A percentile compares a stretch with the other conserved stretches of the same genome.
phyloP scores from a whole-genome alignment of 176 grass and related monocot genomes.

The Microstegium vimineum region DNA sequence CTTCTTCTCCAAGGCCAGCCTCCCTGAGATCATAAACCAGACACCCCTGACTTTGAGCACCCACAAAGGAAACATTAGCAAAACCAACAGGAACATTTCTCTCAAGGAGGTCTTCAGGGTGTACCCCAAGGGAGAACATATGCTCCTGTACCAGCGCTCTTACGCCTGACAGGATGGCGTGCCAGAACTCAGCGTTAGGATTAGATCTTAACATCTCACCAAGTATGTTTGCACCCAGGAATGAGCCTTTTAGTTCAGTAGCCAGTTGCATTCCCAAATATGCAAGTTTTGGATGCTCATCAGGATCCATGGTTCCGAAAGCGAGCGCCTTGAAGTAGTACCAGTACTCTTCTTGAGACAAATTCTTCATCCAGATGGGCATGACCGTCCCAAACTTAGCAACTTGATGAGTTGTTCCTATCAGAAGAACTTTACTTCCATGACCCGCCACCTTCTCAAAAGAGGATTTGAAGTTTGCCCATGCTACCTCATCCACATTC shows the following conservation, averaged over 20 bases:
- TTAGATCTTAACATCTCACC: conserved; percentile 33
- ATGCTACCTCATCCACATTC: conserved; percentile 7
- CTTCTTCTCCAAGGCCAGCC: background rate
- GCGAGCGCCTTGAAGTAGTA: conserved; percentile 40
- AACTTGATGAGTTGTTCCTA: background rate
- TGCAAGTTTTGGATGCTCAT: conserved; percentile 21
- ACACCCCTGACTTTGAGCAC: background rate
- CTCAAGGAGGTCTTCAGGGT: conserved; percentile 19
- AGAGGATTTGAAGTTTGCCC: conserved; percentile 18
- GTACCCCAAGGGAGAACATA: background rate
- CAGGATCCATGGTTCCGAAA: conserved; percentile 38
- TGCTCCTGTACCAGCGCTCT: background rate
- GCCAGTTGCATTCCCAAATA: conserved; percentile 34
- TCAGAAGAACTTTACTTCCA: conserved; percentile 30
- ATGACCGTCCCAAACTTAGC: background rate
- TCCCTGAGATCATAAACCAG: conserved; percentile 27
- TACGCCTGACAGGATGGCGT: background rate
- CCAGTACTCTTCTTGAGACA: conserved; percentile 39
- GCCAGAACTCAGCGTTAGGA: conserved; percentile 20
- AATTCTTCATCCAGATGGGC: conserved; percentile 34
- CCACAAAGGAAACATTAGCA: background rate
- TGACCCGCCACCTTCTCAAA: background rate
- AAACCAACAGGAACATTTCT: background rate
- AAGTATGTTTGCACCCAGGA: conserved; percentile 31
- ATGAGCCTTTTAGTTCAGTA: conserved; percentile 11